These are phyloP conservation scores for Paspalum vaginatum DNA, from an alignment of 176 grass and related monocot species.

Conservation along the genomic window DNA sequence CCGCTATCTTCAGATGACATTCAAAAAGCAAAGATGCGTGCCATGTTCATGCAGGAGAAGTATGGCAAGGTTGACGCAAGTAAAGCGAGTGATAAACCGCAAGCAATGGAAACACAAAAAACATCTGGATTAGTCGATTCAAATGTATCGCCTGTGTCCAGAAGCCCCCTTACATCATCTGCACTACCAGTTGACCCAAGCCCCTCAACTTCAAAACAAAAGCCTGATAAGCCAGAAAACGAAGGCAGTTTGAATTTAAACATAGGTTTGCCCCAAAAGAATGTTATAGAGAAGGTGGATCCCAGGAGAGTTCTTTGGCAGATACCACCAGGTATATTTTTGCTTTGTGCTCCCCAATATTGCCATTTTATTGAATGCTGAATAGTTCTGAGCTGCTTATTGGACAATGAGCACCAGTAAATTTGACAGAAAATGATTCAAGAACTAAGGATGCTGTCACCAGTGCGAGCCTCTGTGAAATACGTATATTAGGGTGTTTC, in stretches of 20 bases:
- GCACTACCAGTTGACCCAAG: slow-evolving; percentile 35
- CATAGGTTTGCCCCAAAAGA: slow-evolving; percentile 32
- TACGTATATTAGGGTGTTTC: slow-evolving; percentile 21
- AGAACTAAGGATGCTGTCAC: slow-evolving; percentile 15
- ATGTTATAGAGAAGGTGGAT: slow-evolving; percentile 68
- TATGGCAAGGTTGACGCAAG: slow-evolving; percentile 70
- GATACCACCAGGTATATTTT: slow-evolving; percentile 86
- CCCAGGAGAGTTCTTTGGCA: slow-evolving; percentile 70
- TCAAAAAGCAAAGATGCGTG: slow-evolving; percentile 96
- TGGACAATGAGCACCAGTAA: slow-evolving; percentile 21
- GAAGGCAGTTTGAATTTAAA: slow-evolving; percentile 30
- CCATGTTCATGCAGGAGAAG: slow-evolving; percentile 95
- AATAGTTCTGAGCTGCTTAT: slow-evolving; percentile 18
- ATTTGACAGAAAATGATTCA: slow-evolving; percentile 10
- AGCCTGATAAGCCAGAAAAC: slow-evolving; percentile 47
- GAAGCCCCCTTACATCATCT: slow-evolving; percentile 16
- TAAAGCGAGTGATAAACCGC: slow-evolving; percentile 51
- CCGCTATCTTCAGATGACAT: slow-evolving; percentile 98
- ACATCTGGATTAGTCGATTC: slow-evolving; percentile 28
- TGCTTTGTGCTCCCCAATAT: slow-evolving; percentile 44
- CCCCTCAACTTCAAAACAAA: slow-evolving; percentile 35
- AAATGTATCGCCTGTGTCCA: slow-evolving; percentile 29
- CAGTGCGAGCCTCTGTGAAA: slow-evolving; percentile 2
- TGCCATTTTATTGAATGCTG: slow-evolving; percentile 41
- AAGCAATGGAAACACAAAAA: slow-evolving; percentile 41